Conservation (phyloP, 2,329 filamentous ascomycete genomes). For the Xylaria sp. region DNA sequence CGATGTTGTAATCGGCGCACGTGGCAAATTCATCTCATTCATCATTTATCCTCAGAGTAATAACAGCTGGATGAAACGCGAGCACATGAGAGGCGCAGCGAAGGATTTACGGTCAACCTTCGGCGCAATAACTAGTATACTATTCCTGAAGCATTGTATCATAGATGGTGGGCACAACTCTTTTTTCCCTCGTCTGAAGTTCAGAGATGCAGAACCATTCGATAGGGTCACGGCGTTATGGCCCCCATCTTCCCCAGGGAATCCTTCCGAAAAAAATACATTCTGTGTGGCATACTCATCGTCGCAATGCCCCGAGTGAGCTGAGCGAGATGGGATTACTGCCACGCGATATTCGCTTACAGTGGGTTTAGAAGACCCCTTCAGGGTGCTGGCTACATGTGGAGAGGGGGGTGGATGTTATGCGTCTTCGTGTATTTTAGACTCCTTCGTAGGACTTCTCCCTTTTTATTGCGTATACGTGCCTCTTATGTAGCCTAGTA, state of each 20-base stretch:
- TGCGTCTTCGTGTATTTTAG: not conserved
- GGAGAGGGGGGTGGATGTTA: slow-evolving; percentile 11
- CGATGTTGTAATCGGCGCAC: slow-evolving; percentile 6
- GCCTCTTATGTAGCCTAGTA: not conserved
- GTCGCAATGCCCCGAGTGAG: slow-evolving; percentile 14
- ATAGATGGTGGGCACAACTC: slow-evolving; percentile 30
- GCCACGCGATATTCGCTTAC: slow-evolving; percentile 42
- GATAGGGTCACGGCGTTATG: slow-evolving; percentile 39
- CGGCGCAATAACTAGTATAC: slow-evolving; percentile 22
- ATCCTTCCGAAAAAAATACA: slow-evolving; percentile 37
- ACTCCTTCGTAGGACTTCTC: slow-evolving; percentile 21
- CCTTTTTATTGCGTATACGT: not conserved
- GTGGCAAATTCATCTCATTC: slow-evolving; percentile 23
- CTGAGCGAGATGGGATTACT: slow-evolving; percentile 30
- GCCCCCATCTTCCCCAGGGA: slow-evolving; percentile 42
- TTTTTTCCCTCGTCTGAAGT: slow-evolving; percentile 36
- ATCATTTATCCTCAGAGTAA: slow-evolving; percentile 16
- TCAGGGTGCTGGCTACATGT: slow-evolving; percentile 17
- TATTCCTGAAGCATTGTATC: slow-evolving; percentile 36
- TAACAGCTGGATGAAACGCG: slow-evolving; percentile 32
- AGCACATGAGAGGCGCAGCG: slow-evolving; percentile 40
- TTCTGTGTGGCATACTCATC: slow-evolving; percentile 18
- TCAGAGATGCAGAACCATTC: slow-evolving; percentile 30
- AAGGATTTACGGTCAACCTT: slow-evolving; percentile 31
- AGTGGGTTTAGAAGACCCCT: slow-evolving; percentile 25